Percentiles rank a stretch among this genome's conserved stretches.
phyloP scores from a whole-genome alignment of 2,329 filamentous ascomycete species.

The Penicillium sp. region DNA sequence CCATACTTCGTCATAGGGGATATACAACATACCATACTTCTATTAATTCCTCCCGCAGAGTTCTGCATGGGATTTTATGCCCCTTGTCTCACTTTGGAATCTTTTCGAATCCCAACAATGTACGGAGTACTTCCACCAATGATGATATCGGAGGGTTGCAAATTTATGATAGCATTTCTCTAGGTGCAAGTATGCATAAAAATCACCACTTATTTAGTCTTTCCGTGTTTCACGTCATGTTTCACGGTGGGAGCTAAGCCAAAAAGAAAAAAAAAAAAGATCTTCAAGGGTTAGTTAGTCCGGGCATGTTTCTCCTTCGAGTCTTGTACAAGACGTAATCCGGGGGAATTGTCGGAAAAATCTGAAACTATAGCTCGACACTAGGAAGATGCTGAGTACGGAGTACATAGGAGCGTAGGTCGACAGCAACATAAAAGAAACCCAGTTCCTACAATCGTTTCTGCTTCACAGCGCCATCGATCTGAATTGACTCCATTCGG shows the following conservation, averaged over 20 bases:
- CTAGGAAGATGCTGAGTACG: neutral
- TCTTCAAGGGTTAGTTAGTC: neutral
- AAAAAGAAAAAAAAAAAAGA: neutral
- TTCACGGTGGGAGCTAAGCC: slow-evolving; percentile 13
- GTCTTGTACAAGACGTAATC: neutral
- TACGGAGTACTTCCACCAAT: slow-evolving; percentile 3
- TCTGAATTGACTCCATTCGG: neutral
- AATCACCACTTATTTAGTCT: neutral
- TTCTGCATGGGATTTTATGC: neutral
- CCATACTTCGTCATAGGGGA: neutral
- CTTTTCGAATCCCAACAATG: neutral
- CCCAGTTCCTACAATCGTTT: neutral
- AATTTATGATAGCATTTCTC: neutral
- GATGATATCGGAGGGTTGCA: neutral
- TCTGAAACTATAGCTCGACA: neutral
- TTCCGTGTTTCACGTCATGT: slow-evolving; percentile 6
- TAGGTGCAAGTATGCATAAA: neutral
- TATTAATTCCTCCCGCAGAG: neutral
- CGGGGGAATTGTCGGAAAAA: neutral
- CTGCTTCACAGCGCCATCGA: neutral
- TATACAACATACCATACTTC: no score
- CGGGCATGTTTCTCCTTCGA: neutral
- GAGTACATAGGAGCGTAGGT: neutral
- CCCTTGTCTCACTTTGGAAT: neutral
- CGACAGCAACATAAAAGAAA: neutral